Evolutionary conservation across 2,329 filamentous ascomycete species (phyloP).

Genomic region (Pestalotiopsis sp.): DNA sequence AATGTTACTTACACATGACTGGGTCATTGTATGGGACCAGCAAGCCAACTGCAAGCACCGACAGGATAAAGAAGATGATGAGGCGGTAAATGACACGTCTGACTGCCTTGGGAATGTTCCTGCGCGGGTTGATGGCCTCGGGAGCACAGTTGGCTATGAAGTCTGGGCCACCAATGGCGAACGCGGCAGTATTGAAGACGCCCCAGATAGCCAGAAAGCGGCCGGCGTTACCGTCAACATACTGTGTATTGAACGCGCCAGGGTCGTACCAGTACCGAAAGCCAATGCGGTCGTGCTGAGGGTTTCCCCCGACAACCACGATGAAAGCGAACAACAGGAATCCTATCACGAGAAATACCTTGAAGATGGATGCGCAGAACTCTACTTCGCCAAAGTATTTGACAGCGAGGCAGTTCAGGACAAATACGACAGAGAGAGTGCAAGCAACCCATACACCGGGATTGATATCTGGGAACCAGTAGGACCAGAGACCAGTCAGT

Average conservation of each 20-base stretch:
- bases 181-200: slow-evolving; percentile 44
- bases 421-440: slow-evolving; percentile 42
- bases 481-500: slow-evolving; percentile 50
- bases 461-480: slow-evolving; percentile 49
- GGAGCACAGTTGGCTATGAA: slow-evolving; percentile 72
- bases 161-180: slow-evolving; percentile 68
- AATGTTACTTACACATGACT: background rate
- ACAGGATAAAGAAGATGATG: slow-evolving; percentile 71
- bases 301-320: slow-evolving; percentile 44
- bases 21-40: slow-evolving; percentile 67
- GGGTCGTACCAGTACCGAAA: slow-evolving; percentile 45
- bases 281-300: slow-evolving; percentile 33
- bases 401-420: slow-evolving; percentile 43
- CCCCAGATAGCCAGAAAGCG: slow-evolving; percentile 18
- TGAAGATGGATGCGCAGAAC: slow-evolving; percentile 46
- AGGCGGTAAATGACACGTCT: slow-evolving; percentile 76
- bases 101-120: slow-evolving; percentile 68
- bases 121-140: slow-evolving; percentile 66
- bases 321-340: slow-evolving; percentile 40
- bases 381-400: slow-evolving; percentile 44
- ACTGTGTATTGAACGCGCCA: slow-evolving; percentile 56
- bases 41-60: slow-evolving; percentile 67
- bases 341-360: slow-evolving; percentile 33
- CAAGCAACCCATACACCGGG: slow-evolving; percentile 47
- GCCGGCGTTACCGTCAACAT: slow-evolving; percentile 54